Conservation (phyloP, 2,329 filamentous ascomycete genomes). For the Fusarium phyllophilum region DNA sequence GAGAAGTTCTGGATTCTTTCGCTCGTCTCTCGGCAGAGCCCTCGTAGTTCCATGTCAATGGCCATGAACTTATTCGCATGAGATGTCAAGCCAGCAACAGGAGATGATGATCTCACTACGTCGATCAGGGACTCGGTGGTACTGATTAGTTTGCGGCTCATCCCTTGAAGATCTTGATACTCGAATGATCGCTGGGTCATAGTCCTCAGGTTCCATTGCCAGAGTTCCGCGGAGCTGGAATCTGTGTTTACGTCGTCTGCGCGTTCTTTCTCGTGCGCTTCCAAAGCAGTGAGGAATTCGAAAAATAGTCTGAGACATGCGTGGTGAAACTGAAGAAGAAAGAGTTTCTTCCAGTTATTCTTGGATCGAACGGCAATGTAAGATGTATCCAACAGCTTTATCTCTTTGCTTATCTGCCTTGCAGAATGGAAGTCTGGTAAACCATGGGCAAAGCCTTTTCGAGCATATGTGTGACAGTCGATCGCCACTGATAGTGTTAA, state of each 20-base stretch:
- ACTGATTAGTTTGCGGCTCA: accelerated
- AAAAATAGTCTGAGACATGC: not conserved
- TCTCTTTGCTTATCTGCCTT: accelerated
- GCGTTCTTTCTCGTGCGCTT: accelerated
- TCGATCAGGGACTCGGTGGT: not conserved
- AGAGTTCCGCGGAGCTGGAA: accelerated
- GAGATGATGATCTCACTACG: accelerated
- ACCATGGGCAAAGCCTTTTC: too few relatives aligned
- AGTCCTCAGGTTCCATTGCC: not conserved
- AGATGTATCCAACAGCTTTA: not conserved
- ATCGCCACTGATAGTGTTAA: not conserved
- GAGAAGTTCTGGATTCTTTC: accelerated
- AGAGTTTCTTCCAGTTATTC: not conserved
- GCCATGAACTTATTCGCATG: not conserved
- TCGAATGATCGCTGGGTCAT: not conserved
- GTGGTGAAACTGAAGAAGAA: not conserved
- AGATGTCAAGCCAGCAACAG: accelerated
- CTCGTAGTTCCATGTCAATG: not conserved
- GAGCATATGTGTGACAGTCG: not conserved
- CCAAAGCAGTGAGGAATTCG: not conserved
- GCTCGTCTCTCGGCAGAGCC: accelerated
- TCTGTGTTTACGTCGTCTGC: accelerated
- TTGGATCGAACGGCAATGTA: not conserved
- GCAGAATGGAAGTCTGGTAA: not conserved
- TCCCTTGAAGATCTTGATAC: not conserved